Evolutionary conservation across 177 flowering plant genomes (phyloP).

Genomic region (Vitis hybrid): DNA sequence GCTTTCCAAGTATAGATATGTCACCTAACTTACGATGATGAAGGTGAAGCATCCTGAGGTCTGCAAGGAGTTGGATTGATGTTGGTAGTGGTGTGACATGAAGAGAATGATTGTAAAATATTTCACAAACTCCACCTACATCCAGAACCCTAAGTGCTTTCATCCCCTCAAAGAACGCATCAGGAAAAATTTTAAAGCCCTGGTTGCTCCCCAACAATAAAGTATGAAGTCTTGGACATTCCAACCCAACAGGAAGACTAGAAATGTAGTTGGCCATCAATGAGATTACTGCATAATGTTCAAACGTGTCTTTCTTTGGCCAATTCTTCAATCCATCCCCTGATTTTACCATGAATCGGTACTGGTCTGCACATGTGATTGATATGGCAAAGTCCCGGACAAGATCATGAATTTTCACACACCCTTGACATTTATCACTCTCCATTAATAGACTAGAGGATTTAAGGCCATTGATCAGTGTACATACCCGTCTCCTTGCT

Average conservation of each 20-base stretch:
- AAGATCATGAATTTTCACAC: conserved; percentile 8
- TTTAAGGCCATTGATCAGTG: background rate
- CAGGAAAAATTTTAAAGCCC: background rate
- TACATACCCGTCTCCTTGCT: background rate
- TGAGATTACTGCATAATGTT: background rate
- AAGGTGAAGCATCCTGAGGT: conserved; percentile 3
- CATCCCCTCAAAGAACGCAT: background rate
- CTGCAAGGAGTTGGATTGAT: background rate
- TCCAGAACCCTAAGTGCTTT: background rate
- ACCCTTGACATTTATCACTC: background rate
- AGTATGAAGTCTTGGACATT: conserved; percentile 2
- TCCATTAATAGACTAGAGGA: conserved; percentile 4
- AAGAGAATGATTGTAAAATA: too few species aligned
- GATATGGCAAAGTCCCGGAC: background rate
- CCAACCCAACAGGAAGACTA: background rate
- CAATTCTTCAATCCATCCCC: background rate
- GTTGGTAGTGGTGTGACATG: background rate
- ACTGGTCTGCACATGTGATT: background rate
- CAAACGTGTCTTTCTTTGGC: background rate
- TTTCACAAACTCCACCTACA: background rate
- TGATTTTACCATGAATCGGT: background rate
- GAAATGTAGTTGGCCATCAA: background rate
- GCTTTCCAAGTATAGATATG: background rate
- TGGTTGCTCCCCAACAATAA: background rate
- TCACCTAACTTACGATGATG: background rate